Conservation (phyloP, 352 stramenopile species). For the Phytophthora sojae region DNA sequence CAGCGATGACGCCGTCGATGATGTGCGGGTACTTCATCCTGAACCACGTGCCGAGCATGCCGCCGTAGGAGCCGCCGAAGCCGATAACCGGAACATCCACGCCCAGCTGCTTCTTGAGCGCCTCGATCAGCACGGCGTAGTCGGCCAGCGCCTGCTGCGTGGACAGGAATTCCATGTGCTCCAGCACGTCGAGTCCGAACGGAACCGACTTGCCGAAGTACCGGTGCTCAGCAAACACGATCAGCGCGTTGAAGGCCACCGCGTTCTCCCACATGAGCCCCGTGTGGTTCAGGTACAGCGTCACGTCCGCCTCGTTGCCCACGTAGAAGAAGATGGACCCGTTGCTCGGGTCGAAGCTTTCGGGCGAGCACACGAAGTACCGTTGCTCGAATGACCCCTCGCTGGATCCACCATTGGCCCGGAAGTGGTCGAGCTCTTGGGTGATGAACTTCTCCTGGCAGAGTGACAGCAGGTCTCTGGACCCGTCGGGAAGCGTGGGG, state of each 20-base stretch:
- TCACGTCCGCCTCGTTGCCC: constrained; percentile 76
- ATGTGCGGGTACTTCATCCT: constrained; percentile 80
- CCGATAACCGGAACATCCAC: constrained; percentile 65
- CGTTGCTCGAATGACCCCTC: constrained; percentile 55
- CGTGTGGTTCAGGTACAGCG: constrained; percentile 73
- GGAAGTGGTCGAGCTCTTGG: constrained; percentile 65
- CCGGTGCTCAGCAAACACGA: constrained; percentile 82
- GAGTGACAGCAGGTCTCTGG: constrained; percentile 46
- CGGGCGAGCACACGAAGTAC: constrained; percentile 75
- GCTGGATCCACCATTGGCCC: constrained; percentile 18
- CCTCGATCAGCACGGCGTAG: constrained; percentile 63
- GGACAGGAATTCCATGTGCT: constrained; percentile 80
- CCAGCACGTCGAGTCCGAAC: constrained; percentile 50
- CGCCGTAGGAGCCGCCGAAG: constrained; percentile 83
- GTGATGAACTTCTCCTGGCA: constrained; percentile 57
- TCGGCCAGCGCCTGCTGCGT: constrained; percentile 88
- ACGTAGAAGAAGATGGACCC: constrained; percentile 78
- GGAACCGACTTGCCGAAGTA: constrained; percentile 85
- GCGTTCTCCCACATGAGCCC: constrained; percentile 83
- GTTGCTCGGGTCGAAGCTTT: constrained; percentile 48
- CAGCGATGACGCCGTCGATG: constrained; percentile 69
- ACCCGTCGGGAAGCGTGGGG: constrained; percentile 28
- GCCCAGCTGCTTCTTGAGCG: constrained; percentile 48
- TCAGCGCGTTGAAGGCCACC: constrained; percentile 59
- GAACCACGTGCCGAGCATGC: constrained; percentile 82